Base-by-base conservation (phyloP, 2,329 filamentous ascomycete species). In the Balansia obtecta region DNA sequence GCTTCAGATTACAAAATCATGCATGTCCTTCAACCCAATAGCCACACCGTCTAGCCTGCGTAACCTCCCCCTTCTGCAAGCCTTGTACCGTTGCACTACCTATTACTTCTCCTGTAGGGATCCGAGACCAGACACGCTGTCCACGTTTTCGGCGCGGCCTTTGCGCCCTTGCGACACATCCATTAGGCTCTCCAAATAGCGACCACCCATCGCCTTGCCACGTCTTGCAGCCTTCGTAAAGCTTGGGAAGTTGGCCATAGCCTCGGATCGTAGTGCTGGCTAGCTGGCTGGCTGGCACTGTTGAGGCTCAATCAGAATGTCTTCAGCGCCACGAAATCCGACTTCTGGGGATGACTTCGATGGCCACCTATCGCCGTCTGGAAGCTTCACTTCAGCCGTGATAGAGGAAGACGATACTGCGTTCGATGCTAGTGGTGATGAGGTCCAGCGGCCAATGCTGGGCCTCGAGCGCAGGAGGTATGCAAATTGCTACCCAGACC, bases 291-390 rank as follows among this genome's bases (percentile, higher is more conserved):
- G 42, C 42, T 40, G 41, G 22, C 48, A 18, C 40, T n/a, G 18
- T 32, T 34, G 27, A 4, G 13, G 16, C 27, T 40, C 11, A 44
- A 12, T 16, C 27, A 37, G 38, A 8, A 53, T 53, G 52, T 40
- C 41, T 11, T 34, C 58, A 32, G 51, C 52, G 22, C 55, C 60
- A 51, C 60, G 62, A 45, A 71, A 71, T 57, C 69, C 70, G 49
- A 60, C 67, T 37, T 71, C 63, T 51, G 74, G 72, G 71, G 69
- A 71, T 57, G 67, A 73, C 56, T 72, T 74, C 56, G 68, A 71
- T 44, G 67, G 70, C 30, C 65, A 68, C 16, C 58, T 61, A 27
- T 70, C 72, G 27, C 67, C 70, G 1, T 66, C 64, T 10, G 67
- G 65, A 22, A 76, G 72, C 58, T 50, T 67, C n/a, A 66, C 65